Evolutionary conservation across 345 rosid species (phyloP), one percentile per base, ranked within the genome.

Genomic region (Schrenkiella parvula): DNA sequence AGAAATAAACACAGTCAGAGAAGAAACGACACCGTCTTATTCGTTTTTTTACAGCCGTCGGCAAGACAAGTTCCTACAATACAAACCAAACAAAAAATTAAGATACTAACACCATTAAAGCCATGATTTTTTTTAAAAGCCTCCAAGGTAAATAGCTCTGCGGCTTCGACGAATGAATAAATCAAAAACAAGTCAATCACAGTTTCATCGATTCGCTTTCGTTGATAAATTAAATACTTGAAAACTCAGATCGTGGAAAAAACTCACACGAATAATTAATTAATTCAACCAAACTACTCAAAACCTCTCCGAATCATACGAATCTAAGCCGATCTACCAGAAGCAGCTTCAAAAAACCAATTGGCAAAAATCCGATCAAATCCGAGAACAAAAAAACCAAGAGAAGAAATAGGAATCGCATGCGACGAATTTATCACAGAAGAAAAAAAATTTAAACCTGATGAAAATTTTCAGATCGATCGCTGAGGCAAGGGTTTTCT

Each of bases 401-500:
- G 38, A 34, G 38, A 34, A 9, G 12, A 34, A 10, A 8, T 1
- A 46, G 23, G 23, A 44, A 42, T 42, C 46, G 18, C 23, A 18
- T 44, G 23, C 51, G 51, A 44, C 18, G 25, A 18, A 22, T 18
- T 18, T 18, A 18, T 2, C 23, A 44, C 3, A 6, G 48, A 43
- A 43, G 23, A 46, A 44, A 64, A n/a, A 18, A 46, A 63, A 7
- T 26, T 0, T n/a, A n/a, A 39, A 58, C 72, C 68, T 65, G 80
- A 71, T 11, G 50, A 50, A n/a, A 22, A 7, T n/a, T 21, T 39
- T 57, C 73, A 70, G 80, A 77, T 77, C 80, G 80, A 72, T 77
- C 80, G 76, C 80, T 25, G 44, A 66, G 77, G 77, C 72, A 58
- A 71, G 68, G 80, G 68, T 56, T 71, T 47, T 71, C 72, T 31